Base-by-base conservation (phyloP, 305 asterid species). In the Nicotiana rustica region DNA sequence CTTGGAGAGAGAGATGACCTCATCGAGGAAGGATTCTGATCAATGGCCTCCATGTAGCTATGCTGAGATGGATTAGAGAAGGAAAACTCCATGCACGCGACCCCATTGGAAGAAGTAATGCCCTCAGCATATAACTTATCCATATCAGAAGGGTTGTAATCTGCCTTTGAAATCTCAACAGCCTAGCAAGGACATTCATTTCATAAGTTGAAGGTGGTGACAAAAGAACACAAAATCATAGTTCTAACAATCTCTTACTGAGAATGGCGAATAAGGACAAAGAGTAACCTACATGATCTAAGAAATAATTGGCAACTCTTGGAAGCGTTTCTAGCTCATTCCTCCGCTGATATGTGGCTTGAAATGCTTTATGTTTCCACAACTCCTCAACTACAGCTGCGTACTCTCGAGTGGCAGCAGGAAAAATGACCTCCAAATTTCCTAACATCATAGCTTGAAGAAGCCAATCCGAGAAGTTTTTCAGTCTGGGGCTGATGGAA, bases 81-180 rank as follows among this genome's bases (percentile, higher is more conserved):
- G 10, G 93, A 91, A 80, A 93, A 94, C n/a, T 94, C 96, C 96
- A 92, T 85, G 4, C 91, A 91, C 17, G 93, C 93, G 84, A 94
- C 88, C 67, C 98, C 99, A 76, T 94, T 94, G 38, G 97, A 91
- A n/a, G 91, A 85, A 84, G 91, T 84, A 57, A 93, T 89, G 78
- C 98, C 99, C 88, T 95, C 98, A 10, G 97, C 97, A 61, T 89
- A 89, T 87, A 94, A 82, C 79, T 94, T 94, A 86, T 96, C 99
- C 96, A 89, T 89, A 85, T 91, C 89, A 49, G 96, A 91, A 78
- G 99, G 99, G 89, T 91, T 94, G 59, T 96, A 96, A 56, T 89
- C 93, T 55, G 36, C 86, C 86, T 86, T 91, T 8, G 97, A 88
- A 83, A 94, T 89, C 77, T 96, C 97, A 83, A 86, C 92, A 86